Conservation (phyloP, 202 grass and related monocot genomes). For the Brachypodium distachyon region DNA sequence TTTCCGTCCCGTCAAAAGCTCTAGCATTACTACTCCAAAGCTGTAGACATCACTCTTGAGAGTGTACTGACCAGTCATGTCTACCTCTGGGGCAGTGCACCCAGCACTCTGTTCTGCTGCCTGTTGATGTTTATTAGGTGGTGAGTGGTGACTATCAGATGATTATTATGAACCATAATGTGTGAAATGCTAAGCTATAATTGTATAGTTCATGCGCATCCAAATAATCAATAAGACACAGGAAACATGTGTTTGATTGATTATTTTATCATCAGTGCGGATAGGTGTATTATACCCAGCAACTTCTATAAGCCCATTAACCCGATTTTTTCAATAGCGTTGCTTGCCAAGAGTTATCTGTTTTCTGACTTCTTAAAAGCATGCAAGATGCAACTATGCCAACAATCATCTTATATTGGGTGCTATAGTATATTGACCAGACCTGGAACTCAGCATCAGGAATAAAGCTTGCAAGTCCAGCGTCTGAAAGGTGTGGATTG, state of each 20-base stretch:
- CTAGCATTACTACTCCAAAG: constrained; percentile 95
- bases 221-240: constrained; percentile 4
- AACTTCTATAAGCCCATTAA: not conserved
- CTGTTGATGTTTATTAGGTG: constrained; percentile 28
- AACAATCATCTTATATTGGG: not conserved
- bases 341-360: not conserved
- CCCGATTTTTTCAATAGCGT: not conserved
- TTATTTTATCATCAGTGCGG: not conserved
- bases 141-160: not conserved
- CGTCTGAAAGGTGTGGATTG: constrained; percentile 85
- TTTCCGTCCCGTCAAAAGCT: constrained; percentile 80
- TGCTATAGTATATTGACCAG: not conserved
- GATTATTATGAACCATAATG: not conserved
- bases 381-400: not conserved
- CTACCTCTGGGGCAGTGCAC: constrained; percentile 72
- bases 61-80: constrained; percentile 79
- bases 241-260: not conserved
- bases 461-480: constrained; percentile 63
- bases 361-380: not conserved
- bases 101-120: constrained; percentile 56
- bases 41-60: constrained; percentile 96
- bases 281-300: not conserved
- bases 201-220: not conserved
- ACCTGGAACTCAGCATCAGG: constrained; percentile 85
- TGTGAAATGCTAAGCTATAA: not conserved